These are phyloP conservation scores for Xerocomellus dryophilus DNA, from an alignment of 768 basidiomycete genomes.

Conservation along the genomic window DNA sequence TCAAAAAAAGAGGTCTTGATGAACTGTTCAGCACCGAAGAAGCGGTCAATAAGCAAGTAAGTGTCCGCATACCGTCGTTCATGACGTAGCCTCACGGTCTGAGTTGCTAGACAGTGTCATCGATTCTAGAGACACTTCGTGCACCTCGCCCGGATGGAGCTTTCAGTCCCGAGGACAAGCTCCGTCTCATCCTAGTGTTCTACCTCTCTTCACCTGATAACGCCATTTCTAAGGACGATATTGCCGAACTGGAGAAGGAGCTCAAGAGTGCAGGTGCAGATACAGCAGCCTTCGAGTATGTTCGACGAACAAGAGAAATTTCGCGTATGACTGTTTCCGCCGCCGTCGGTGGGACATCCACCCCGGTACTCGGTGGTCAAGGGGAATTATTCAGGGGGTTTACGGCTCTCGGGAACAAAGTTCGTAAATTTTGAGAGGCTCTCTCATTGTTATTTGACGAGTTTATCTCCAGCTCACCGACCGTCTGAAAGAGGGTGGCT, in stretches of 20 bases:
- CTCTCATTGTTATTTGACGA: neutral
- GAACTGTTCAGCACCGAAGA: constrained; percentile 98
- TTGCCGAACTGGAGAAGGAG: constrained; percentile 83
- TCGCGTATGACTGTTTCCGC: constrained; percentile 84
- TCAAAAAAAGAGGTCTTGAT: constrained; percentile 92
- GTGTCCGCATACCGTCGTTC: neutral
- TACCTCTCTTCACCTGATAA: constrained; percentile 86
- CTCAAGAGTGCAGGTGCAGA: constrained; percentile 81
- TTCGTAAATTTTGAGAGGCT: constrained; percentile 36
- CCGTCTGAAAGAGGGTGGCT: constrained; percentile 89
- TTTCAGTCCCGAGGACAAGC: constrained; percentile 78
- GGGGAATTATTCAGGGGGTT: constrained; percentile 94
- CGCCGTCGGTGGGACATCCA: constrained; percentile 54
- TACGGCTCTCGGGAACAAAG: constrained; percentile 85
- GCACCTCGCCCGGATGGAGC: constrained; percentile 60
- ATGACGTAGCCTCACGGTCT: neutral
- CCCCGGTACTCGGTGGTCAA: constrained; percentile 66
- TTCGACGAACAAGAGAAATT: constrained; percentile 87
- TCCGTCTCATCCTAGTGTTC: constrained; percentile 92
- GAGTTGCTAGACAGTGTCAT: constrained; percentile 57
- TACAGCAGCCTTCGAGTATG: constrained; percentile 83
- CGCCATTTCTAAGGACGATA: constrained; percentile 80
- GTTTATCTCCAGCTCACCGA: constrained; percentile 71
- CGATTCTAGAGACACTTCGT: constrained; percentile 86
- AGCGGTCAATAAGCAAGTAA: constrained; percentile 78